phyloP scores from a whole-genome alignment of 148 eudicot species.

The Pharnaceum exiguum region DNA sequence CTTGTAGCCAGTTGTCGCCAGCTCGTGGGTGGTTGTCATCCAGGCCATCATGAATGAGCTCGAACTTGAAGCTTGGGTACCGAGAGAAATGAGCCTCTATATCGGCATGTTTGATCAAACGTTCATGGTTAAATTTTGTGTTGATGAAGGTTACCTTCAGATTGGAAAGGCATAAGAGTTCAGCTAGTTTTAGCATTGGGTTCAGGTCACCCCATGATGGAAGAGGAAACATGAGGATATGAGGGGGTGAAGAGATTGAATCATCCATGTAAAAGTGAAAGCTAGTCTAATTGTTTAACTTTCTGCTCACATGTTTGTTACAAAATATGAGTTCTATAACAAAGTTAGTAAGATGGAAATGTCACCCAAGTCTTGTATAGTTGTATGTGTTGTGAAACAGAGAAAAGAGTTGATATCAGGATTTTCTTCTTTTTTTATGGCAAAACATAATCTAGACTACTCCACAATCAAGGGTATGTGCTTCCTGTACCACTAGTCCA shows the following conservation, averaged over 20 bases:
- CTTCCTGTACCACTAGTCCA: too few species aligned
- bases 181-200: constrained; percentile 33
- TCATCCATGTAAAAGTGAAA: constrained; percentile 8
- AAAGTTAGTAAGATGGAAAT: too few species aligned
- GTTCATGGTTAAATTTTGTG: constrained; percentile 25
- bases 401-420: too few species aligned
- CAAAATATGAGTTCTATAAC: too few species aligned
- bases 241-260: constrained; percentile 7
- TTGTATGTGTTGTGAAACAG: too few species aligned
- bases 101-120: constrained; percentile 9
- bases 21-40: constrained; percentile 19
- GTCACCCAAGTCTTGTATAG: too few species aligned
- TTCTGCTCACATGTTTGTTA: too few species aligned
- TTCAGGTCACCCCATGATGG: constrained; percentile 27
- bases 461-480: too few species aligned
- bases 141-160: constrained; percentile 30
- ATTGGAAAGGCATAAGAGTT: constrained; percentile 25
- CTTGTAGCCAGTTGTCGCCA: constrained; percentile 9
- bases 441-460: too few species aligned
- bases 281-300: too few species aligned
- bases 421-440: too few species aligned
- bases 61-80: constrained; percentile 17
- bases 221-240: constrained; percentile 30
- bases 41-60: constrained; percentile 16
- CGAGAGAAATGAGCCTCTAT: constrained; percentile 12